Conservation (phyloP, 1,284 basidiomycete genomes). For the Vanrija sp. region DNA sequence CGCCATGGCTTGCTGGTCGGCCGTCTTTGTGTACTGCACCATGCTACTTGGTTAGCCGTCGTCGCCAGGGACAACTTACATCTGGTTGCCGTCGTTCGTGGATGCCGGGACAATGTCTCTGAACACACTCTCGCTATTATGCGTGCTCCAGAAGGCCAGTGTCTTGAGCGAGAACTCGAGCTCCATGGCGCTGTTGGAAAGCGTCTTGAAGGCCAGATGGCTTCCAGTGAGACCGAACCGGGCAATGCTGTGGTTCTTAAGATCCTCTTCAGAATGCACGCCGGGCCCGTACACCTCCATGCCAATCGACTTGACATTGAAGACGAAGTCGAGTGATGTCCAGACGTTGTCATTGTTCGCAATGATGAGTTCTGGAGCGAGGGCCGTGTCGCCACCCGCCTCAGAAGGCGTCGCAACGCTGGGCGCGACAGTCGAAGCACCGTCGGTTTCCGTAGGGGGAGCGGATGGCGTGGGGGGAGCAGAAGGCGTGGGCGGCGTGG, state of each 20-base stretch:
- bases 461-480: constrained; percentile 5
- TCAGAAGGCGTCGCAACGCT: constrained; percentile 9
- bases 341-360: constrained; percentile 48
- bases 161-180: constrained; percentile 83
- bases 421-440: constrained; percentile 7
- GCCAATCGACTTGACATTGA: constrained; percentile 70
- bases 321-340: constrained; percentile 71
- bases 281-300: constrained; percentile 83
- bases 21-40: constrained; percentile 76
- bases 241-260: constrained; percentile 78
- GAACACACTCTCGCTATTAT: constrained; percentile 77
- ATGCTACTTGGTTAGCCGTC: constrained; percentile 52
- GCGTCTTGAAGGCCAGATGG: constrained; percentile 73
- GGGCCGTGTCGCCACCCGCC: constrained; percentile 40
- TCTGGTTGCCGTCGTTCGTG: constrained; percentile 79
- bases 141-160: constrained; percentile 85
- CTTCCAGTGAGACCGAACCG: constrained; percentile 79
- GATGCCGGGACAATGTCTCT: constrained; percentile 93
- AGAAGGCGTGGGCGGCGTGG: constrained; percentile 22
- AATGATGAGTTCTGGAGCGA: constrained; percentile 54
- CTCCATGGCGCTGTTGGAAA: constrained; percentile 79
- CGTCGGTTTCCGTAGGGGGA: constrained; percentile 13
- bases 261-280: constrained; percentile 59
- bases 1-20: constrained; percentile 61
- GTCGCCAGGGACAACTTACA: constrained; percentile 48